Evolutionary conservation across 257 asterid species (phyloP).

Genomic region (Solanum etuberosum): DNA sequence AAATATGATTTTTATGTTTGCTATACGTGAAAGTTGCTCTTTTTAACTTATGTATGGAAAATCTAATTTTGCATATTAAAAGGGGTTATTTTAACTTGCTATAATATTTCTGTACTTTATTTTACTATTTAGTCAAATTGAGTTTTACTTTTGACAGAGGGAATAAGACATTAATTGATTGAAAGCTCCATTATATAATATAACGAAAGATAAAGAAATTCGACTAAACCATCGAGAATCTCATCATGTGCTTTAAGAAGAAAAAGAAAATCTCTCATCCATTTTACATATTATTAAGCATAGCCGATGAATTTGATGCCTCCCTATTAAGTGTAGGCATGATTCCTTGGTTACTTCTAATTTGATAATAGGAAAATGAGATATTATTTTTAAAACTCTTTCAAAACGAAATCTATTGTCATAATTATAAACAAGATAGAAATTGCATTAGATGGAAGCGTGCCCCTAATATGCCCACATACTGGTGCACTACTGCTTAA

Average conservation of each 20-base stretch:
- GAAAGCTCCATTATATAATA: neutral
- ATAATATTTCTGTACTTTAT: neutral
- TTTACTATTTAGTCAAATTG: neutral
- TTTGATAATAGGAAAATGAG: neutral
- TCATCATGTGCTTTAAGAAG: neutral
- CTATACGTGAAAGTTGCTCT: too few relatives aligned
- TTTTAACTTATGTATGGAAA: neutral
- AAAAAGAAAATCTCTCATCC: neutral
- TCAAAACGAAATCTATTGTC: neutral
- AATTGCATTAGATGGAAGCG: neutral
- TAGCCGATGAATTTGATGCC: neutral
- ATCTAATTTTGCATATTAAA: neutral
- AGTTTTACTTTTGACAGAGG: neutral
- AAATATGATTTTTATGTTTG: too few relatives aligned
- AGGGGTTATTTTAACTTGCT: neutral
- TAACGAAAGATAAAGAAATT: neutral
- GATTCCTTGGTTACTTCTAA: neutral
- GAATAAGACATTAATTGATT: neutral
- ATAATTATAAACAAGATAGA: neutral
- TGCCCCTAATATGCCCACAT: neutral
- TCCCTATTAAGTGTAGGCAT: neutral
- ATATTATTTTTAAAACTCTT: neutral
- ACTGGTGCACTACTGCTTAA: neutral
- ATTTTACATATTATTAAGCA: neutral
- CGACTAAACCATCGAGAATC: neutral